Conservation (phyloP, 208 protist species). For the Crithidia bombi region DNA sequence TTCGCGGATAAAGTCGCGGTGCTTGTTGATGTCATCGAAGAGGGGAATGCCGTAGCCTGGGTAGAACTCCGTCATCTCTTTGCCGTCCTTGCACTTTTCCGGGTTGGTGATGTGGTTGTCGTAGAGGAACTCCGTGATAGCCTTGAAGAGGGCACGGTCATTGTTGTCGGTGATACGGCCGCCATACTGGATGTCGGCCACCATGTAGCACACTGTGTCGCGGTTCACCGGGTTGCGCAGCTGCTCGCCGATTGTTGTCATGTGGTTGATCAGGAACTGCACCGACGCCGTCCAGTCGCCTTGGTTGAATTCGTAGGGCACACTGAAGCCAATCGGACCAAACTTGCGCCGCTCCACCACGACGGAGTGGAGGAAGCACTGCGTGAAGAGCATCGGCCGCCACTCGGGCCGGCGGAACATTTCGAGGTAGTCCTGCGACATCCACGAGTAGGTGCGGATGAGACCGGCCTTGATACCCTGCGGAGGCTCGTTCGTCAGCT, state of each 20-base stretch:
- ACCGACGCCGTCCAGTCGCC: conserved; percentile 97
- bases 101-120: conserved; percentile 89
- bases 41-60: conserved; percentile 87
- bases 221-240: conserved; percentile 93
- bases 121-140: conserved; percentile 96
- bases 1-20: conserved; percentile 94
- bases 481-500: conserved; percentile 98
- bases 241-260: conserved; percentile 96
- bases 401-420: conserved; percentile 96
- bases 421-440: conserved; percentile 97
- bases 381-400: conserved; percentile 96
- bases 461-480: conserved; percentile 97
- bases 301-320: conserved; percentile 99
- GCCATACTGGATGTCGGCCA: conserved; percentile 99
- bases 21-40: conserved; percentile 94
- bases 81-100: conserved; percentile 85
- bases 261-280: conserved; percentile 98
- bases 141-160: conserved; percentile 97
- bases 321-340: conserved; percentile 98
- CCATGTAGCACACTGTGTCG: conserved; percentile 97
- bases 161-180: conserved; percentile 99
- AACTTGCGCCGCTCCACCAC: conserved; percentile 98
- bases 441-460: conserved; percentile 95
- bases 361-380: conserved; percentile 97
- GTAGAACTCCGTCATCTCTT: conserved; percentile 88